Evolutionary conservation across 257 asterid species (phyloP), one percentile per base, ranked within the genome.

Genomic region (Leptodermis oblonga): DNA sequence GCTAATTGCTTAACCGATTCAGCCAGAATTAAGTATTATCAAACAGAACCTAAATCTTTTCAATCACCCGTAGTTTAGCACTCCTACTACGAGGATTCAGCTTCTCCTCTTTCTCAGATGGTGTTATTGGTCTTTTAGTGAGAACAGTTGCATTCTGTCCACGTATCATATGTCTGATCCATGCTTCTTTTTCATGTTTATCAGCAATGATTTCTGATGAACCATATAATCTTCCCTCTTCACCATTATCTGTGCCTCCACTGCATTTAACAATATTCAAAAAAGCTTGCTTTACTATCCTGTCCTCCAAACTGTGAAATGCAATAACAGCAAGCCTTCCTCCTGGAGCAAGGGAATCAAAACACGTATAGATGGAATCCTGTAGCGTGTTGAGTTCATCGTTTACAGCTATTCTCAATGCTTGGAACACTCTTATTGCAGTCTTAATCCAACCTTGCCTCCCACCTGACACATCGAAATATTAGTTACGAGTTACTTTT

Each of bases 401-500:
- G 42, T 93, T 90, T 20, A 93, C 99, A 52, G 97, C 97, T 84
- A 93, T 93, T 67, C 99, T 72, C 56, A 93, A 75, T 45, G 96
- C 99, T 77, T 93, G 99, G 71, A 93, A 93, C 22, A 94, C 97
- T 52, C 99, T 82, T 73, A 89, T 87, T 3, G 99, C 97, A 1
- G 97, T 94, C 85, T 94, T 94, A 28, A 94, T 94, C 99, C 99
- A 94, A 63, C 99, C 99, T 73, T 94, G 97, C 78, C 97, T 89
- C 26, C 96, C 95, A 79, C 96, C 96, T 90, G 90, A 58, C 56
- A 62, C 68, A 65, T 46, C 13, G 26, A 59, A 31, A 8, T 28
- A 71, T 7, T 3, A 46, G 11, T 39, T 37, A 64, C 23, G 20
- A 31, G 22, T 18, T 34, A 52, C 18, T 7, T 61, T 26, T 43